phyloP scores from a whole-genome alignment of 345 rosid species.

The Populus pruinosa region DNA sequence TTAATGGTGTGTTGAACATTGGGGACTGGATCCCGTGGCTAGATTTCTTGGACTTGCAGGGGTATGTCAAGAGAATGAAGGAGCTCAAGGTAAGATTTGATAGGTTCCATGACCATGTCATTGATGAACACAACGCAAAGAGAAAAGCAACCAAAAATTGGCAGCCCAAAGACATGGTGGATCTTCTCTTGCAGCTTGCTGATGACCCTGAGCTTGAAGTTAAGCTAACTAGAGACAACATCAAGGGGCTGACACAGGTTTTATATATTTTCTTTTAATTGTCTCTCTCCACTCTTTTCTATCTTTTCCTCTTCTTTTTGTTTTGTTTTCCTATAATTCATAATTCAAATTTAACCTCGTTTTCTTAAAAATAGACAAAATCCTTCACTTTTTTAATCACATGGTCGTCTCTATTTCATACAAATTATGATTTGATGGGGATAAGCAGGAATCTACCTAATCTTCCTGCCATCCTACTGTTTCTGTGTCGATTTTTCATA shows the following conservation, averaged over 20 bases:
- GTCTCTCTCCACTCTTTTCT: neutral
- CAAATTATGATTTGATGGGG: too few relatives aligned
- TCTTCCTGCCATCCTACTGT: too few relatives aligned
- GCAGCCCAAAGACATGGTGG: constrained; percentile 62
- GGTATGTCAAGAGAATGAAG: constrained; percentile 63
- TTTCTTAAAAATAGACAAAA: too few relatives aligned
- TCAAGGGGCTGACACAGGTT: constrained; percentile 63
- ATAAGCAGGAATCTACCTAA: too few relatives aligned
- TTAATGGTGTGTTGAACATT: constrained; percentile 54
- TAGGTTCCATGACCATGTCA: constrained; percentile 51
- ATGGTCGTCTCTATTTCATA: too few relatives aligned
- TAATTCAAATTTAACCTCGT: too few relatives aligned
- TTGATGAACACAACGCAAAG: constrained; percentile 52
- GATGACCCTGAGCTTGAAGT: constrained; percentile 60
- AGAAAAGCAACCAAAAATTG: constrained; percentile 32
- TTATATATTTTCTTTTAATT: neutral
- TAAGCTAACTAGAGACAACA: constrained; percentile 53
- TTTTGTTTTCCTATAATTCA: too few relatives aligned
- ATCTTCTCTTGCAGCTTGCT: constrained; percentile 56
- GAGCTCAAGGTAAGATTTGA: constrained; percentile 48
- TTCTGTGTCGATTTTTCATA: too few relatives aligned
- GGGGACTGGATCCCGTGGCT: constrained; percentile 73
- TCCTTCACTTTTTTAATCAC: too few relatives aligned
- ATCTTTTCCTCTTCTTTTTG: neutral
- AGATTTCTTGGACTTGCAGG: constrained; percentile 55